A percentile compares a stretch with the other conserved stretches of the same genome.
Conservation (phyloP, 2,329 filamentous ascomycete species). For the Talaromyces verruculosus region DNA sequence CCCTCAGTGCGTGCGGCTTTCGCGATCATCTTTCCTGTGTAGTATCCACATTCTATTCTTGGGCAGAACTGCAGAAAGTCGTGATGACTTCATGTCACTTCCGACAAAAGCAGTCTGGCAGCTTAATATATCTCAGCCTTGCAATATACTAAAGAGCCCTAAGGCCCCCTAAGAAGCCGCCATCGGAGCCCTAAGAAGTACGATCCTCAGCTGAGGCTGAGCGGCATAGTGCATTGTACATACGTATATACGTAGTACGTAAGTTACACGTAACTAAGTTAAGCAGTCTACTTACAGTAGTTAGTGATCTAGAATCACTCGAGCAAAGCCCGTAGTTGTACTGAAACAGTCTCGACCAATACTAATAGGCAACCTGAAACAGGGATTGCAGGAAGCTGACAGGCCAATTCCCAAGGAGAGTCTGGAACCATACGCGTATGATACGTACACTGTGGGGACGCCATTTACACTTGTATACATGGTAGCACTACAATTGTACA, state of each 20-base stretch:
- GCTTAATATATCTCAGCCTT: background rate
- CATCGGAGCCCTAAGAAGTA: background rate
- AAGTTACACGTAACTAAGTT: too few relatives aligned
- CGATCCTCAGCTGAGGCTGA: background rate
- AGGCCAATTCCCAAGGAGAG: background rate
- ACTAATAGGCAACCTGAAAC: background rate
- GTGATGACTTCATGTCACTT: background rate
- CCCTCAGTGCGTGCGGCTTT: background rate
- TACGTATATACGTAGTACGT: background rate
- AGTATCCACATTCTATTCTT: background rate
- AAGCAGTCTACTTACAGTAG: background rate
- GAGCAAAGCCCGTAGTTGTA: background rate
- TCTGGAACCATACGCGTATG: background rate
- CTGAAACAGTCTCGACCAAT: background rate
- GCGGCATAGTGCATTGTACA: background rate
- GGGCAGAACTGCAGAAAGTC: background rate
- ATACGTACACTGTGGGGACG: background rate
- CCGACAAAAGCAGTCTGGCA: background rate
- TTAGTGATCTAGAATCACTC: background rate
- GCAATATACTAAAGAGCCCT: background rate
- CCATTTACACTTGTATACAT: background rate
- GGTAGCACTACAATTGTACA: background rate
- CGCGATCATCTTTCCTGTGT: background rate
- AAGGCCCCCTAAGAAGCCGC: background rate
- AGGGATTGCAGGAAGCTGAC: background rate